phyloP scores from a whole-genome alignment of 2,329 filamentous ascomycete species.

The Neonectria faginata region DNA sequence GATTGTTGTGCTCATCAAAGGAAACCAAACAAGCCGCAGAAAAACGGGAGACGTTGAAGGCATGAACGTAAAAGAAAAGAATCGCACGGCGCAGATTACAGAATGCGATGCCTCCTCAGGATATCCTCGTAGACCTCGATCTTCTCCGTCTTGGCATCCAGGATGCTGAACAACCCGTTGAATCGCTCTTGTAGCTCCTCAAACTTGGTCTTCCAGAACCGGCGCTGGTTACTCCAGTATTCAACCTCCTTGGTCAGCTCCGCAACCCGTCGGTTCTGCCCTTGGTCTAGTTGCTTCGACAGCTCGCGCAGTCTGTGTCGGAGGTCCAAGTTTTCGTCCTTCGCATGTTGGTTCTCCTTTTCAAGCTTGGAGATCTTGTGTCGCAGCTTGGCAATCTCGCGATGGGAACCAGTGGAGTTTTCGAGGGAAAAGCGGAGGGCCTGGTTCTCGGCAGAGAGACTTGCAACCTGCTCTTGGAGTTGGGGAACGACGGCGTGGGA shows the following conservation, averaged over 20 bases:
- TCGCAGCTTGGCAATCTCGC: conserved; percentile 50
- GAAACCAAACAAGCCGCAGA: conserved; percentile 13
- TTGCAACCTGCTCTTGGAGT: conserved; percentile 52
- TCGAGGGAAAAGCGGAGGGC: conserved; percentile 54
- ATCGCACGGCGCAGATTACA: conserved; percentile 31
- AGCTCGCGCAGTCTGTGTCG: conserved; percentile 50
- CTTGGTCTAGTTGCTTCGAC: conserved; percentile 49
- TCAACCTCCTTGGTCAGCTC: conserved; percentile 50
- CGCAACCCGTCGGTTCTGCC: conserved; percentile 47
- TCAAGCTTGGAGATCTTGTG: conserved; percentile 51
- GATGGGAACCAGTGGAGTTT: conserved; percentile 44
- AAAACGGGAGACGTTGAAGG: conserved; percentile 4
- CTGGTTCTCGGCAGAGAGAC: conserved; percentile 54
- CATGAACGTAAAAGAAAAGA: background rate
- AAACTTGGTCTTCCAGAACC: conserved; percentile 49
- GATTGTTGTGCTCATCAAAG: conserved; percentile 16
- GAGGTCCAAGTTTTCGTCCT: conserved; percentile 52
- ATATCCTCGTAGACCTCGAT: conserved; percentile 52
- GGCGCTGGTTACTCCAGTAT: conserved; percentile 51
- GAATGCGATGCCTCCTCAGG: conserved; percentile 47
- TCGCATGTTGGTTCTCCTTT: conserved; percentile 52
- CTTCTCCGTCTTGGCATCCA: conserved; percentile 50
- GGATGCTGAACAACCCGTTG: conserved; percentile 45
- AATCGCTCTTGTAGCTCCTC: conserved; percentile 44
- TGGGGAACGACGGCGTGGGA: conserved; percentile 49